Evolutionary conservation across 2,329 filamentous ascomycete species (phyloP).

Genomic region (Talaromyces islandicus): DNA sequence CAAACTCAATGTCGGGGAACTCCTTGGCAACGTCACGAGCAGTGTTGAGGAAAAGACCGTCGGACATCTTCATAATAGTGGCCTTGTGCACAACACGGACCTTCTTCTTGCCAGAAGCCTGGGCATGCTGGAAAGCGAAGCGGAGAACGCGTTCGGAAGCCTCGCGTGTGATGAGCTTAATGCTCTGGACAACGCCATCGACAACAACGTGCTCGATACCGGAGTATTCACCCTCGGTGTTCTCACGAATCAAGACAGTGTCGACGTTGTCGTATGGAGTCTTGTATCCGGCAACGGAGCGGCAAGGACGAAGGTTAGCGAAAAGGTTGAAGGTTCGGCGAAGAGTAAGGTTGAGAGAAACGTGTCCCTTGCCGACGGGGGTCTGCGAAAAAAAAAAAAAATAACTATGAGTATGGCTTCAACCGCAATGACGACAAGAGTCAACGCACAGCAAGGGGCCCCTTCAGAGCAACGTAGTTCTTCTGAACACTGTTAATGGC

Average conservation of each 20-base stretch:
- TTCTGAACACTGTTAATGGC: conserved; percentile 89
- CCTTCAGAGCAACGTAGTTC: conserved; percentile 98
- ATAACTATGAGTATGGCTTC: conserved; percentile 21
- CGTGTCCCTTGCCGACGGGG: conserved; percentile 96
- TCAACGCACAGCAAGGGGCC: conserved; percentile 77
- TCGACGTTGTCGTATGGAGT: conserved; percentile 96
- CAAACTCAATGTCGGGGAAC: conserved; percentile 92
- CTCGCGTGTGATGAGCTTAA: conserved; percentile 97
- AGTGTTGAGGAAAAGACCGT: conserved; percentile 92
- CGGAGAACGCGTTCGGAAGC: conserved; percentile 92
- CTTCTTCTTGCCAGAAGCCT: conserved; percentile 90
- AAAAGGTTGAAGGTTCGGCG: conserved; percentile 99
- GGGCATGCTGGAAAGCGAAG: conserved; percentile 97
- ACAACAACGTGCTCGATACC: conserved; percentile 98
- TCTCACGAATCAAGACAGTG: conserved; percentile 96
- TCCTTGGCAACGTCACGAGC: conserved; percentile 85
- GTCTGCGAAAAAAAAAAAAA: conserved; percentile 55
- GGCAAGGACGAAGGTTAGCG: conserved; percentile 97
- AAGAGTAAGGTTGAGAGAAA: conserved; percentile 97
- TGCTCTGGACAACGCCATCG: conserved; percentile 96
- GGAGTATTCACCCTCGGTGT: conserved; percentile 99
- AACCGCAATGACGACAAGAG: neutral
- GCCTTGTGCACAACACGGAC: conserved; percentile 98
- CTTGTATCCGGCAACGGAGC: conserved; percentile 95
- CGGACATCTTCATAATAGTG: conserved; percentile 99